These are phyloP conservation scores for Solanum arcanum DNA, from an alignment of 257 asterid genomes.

Conservation along the genomic window DNA sequence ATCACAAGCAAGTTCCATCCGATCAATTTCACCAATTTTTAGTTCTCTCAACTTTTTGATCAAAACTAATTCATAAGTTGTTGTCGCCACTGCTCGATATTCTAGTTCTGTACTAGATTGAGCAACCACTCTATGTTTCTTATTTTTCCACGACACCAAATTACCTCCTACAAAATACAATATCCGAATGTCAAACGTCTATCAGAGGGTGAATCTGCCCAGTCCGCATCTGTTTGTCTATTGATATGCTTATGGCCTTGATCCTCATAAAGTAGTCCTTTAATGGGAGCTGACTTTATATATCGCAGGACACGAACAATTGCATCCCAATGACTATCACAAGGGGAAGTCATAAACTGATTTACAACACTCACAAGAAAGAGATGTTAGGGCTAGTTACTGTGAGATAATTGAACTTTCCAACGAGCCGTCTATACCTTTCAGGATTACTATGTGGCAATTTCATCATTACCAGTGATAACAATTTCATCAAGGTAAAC, in stretches of 20 bases:
- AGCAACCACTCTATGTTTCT: not conserved
- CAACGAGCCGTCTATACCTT: not conserved
- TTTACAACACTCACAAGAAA: not conserved
- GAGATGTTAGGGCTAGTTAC: not conserved
- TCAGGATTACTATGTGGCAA: not conserved
- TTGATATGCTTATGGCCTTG: not conserved
- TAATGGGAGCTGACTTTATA: not conserved
- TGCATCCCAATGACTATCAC: not conserved
- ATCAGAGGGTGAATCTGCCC: not conserved
- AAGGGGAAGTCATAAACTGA: not conserved
- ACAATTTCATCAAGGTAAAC: no score
- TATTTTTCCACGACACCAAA: not conserved
- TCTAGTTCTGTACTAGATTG: not conserved
- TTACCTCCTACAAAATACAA: not conserved
- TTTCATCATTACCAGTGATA: no score
- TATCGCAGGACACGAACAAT: not conserved
- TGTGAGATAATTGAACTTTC: not conserved
- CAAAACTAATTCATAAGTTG: not conserved
- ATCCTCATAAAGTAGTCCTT: not conserved
- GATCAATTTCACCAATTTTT: not conserved
- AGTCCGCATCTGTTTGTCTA: not conserved
- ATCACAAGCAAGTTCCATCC: not conserved
- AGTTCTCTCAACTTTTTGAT: not conserved
- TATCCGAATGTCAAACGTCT: not conserved
- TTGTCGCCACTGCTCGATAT: not conserved